A percentile compares a stretch with the other conserved stretches of the same genome.
Conservation (phyloP, 78 protist genomes). For the Dictyostelium brefeldianum region DNA sequence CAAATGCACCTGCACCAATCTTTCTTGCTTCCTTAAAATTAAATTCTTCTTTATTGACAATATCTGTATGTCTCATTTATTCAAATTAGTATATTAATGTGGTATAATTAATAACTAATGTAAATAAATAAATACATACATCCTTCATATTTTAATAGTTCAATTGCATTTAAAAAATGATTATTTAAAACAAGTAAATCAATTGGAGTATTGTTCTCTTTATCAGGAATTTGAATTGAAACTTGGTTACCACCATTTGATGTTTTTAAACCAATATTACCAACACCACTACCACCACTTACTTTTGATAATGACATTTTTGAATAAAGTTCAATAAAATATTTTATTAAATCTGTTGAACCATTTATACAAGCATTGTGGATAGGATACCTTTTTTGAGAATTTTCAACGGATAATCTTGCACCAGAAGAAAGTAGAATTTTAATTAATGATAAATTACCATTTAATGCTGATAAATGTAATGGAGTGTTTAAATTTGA, state of each 20-base stretch:
- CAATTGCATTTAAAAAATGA: conserved; percentile 50
- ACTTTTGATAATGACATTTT: background rate
- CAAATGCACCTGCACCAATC: conserved; percentile 82
- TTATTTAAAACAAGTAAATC: conserved; percentile 52
- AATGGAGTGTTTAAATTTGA: conserved; percentile 47
- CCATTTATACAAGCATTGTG: conserved; percentile 61
- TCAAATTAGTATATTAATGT: background rate
- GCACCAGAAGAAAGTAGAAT: conserved; percentile 57
- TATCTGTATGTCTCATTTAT: too few species aligned
- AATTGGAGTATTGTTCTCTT: conserved; percentile 72
- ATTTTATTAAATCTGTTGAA: conserved; percentile 29
- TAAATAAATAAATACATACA: conserved; percentile 24
- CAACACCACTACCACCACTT: background rate
- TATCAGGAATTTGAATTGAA: conserved; percentile 51
- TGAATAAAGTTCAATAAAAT: conserved; percentile 30
- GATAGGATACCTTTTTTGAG: conserved; percentile 41
- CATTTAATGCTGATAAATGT: conserved; percentile 58
- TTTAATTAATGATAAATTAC: conserved; percentile 39
- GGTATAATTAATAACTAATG: too few species aligned
- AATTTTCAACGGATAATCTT: conserved; percentile 18
- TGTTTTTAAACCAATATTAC: background rate
- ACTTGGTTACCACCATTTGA: background rate
- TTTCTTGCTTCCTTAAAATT: conserved; percentile 41
- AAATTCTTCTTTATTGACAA: conserved; percentile 25
- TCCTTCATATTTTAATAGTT: conserved; percentile 70